Evolutionary conservation across 768 basidiomycete species (phyloP), one percentile per base, ranked within the genome.

Genomic region (Serendipita sp.): DNA sequence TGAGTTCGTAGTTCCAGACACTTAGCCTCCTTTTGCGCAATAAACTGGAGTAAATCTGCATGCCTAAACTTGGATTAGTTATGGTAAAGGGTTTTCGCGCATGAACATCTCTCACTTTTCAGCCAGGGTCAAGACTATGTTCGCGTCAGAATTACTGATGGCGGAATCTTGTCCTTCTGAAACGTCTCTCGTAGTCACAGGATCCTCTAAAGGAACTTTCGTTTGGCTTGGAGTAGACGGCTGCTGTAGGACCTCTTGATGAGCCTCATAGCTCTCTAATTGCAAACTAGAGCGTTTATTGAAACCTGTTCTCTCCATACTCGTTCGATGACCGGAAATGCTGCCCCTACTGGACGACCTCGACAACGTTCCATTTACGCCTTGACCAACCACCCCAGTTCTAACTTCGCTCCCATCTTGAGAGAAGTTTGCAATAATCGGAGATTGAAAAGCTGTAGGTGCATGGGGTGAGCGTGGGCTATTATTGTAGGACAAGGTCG

Each of bases 1-100:
- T 89, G 88, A 3, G 85, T 82, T 16, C 88, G 83, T 48, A 92
- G 77, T 65, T 92, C 89, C 45, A 92, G 80, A 69, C 88, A 90
- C 72, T 84, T 86, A 0, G 86, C 82, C 72, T 92, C 90, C 68
- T 92, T 91, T 74, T 90, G 88, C 0, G 90, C 89, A 62, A 92
- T 92, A 66, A 86, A 86, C 35, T 81, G 86, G n/a, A 92, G 75
- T 1, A 92, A 75, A 64, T 91, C 89, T 3, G 85, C 83, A 69
- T 92, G 88, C 70, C 90, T 92, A 67, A 45, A 63, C 30, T 8
- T 34, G 30, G 8, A 10, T 38, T 13, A 65, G 48, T 30, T 35
- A 38, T 5, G 65, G n/a, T 1, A 24, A 10, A 15, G 24, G 1
- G n/a, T 13, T 32, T 18, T 15, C 5, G 41, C 2, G 37, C 4